Evolutionary conservation across 768 basidiomycete genomes (phyloP).

Genomic region (Stropharia rugosoannulata): DNA sequence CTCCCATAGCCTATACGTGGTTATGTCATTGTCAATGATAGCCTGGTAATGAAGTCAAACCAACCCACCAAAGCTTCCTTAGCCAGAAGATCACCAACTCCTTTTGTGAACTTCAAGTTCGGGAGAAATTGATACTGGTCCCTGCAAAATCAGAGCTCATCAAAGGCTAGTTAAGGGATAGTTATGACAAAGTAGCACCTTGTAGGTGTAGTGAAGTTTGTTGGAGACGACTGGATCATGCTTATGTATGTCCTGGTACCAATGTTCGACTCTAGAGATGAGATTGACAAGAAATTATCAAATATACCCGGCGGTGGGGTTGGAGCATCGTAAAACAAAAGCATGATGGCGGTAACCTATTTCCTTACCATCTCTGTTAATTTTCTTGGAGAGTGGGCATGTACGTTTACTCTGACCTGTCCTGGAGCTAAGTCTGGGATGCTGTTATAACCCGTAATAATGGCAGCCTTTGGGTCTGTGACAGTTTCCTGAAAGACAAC

Average conservation of each 20-base stretch:
- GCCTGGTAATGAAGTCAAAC: conserved; percentile 25
- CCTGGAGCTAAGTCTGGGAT: no score
- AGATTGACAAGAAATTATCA: conserved; percentile 44
- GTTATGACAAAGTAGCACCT: conserved; percentile 6
- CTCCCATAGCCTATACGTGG: conserved; percentile 44
- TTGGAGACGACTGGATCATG: conserved; percentile 29
- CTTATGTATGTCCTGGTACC: conserved; percentile 30
- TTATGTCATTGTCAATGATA: conserved; percentile 18
- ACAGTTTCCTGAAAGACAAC: conserved; percentile 1
- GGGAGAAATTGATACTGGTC: conserved; percentile 34
- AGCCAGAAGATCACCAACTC: conserved; percentile 29
- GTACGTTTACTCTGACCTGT: no score
- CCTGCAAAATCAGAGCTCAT: conserved; percentile 20
- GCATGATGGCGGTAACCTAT: no score
- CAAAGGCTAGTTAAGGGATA: no score
- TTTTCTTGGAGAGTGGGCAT: no score
- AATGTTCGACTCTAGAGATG: conserved; percentile 29
- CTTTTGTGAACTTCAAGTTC: conserved; percentile 22
- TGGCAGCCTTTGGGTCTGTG: no score
- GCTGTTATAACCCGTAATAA: no score
- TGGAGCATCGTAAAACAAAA: conserved; percentile 59
- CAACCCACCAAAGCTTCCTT: conserved; percentile 37
- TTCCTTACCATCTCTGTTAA: no score
- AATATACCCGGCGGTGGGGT: conserved; percentile 42
- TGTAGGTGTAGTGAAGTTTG: conserved; percentile 22